phyloP scores from a whole-genome alignment of 768 basidiomycete species.

The Tremella yokohamensis region DNA sequence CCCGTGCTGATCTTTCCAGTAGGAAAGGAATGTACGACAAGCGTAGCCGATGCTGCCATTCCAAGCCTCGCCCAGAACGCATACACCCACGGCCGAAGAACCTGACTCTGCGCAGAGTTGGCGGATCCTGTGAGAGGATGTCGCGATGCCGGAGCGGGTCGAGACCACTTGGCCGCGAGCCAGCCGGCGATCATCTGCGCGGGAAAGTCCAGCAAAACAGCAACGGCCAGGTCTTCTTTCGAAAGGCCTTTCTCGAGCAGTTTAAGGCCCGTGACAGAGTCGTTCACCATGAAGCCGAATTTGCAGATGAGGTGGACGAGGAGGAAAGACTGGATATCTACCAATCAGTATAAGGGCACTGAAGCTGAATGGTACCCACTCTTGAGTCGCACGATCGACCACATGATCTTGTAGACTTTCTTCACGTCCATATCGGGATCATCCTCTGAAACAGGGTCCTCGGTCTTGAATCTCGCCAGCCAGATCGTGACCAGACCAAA shows the following conservation, averaged over 20 bases:
- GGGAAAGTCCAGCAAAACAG: conserved; percentile 94
- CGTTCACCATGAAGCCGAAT: conserved; percentile 90
- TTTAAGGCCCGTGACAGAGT: conserved; percentile 84
- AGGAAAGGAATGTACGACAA: conserved; percentile 83
- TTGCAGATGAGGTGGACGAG: conserved; percentile 85
- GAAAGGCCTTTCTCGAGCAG: conserved; percentile 94
- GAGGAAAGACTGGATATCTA: conserved; percentile 89
- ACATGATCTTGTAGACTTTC: conserved; percentile 89
- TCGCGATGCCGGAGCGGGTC: conserved; percentile 55
- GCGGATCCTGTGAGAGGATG: conserved; percentile 19
- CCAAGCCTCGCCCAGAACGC: conserved; percentile 84
- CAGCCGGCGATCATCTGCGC: conserved; percentile 94
- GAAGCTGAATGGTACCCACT: conserved; percentile 58
- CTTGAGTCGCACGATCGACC: conserved; percentile 83
- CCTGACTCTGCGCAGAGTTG: conserved; percentile 57
- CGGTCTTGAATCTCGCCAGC: conserved; percentile 81
- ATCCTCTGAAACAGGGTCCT: conserved; percentile 71
- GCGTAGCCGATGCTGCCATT: conserved; percentile 67
- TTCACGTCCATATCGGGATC: conserved; percentile 84
- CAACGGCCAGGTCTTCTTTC: conserved; percentile 91
- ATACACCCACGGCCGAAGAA: conserved; percentile 63
- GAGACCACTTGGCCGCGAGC: conserved; percentile 85
- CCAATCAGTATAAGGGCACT: not conserved
- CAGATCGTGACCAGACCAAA: conserved; percentile 84
- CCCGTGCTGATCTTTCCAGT: conserved; percentile 49